Conservation (phyloP, 2,329 filamentous ascomycete genomes). For the Aspergillus sergii region DNA sequence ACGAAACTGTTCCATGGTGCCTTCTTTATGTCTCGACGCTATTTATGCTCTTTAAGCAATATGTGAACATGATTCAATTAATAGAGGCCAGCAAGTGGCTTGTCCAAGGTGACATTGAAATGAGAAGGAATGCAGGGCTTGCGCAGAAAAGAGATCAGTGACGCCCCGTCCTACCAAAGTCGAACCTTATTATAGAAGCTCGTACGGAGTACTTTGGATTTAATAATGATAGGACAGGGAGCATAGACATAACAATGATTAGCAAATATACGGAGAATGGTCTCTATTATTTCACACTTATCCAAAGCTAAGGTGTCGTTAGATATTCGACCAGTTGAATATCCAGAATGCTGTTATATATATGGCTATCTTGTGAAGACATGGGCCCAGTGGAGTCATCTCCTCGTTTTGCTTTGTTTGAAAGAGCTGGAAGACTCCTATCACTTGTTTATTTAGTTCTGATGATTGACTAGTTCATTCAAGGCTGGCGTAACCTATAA, state of each 20-base stretch:
- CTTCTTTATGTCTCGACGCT: constrained; percentile 75
- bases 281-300: neutral
- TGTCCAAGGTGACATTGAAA: constrained; percentile 73
- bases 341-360: no score
- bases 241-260: neutral
- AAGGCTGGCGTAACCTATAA: neutral
- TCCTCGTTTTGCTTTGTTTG: neutral
- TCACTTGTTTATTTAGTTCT: neutral
- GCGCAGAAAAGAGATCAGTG: neutral
- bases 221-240: neutral
- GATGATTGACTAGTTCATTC: neutral
- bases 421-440: neutral
- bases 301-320: neutral
- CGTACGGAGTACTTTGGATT: no score
- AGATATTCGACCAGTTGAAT: neutral
- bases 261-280: neutral
- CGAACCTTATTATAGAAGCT: neutral
- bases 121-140: neutral
- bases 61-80: constrained; percentile 87
- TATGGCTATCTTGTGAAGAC: no score
- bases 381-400: no score
- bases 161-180: neutral
- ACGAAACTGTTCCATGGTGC: constrained; percentile 71
- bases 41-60: constrained; percentile 84
- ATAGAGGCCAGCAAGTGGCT: constrained; percentile 88